phyloP scores from a whole-genome alignment of 2,329 filamentous ascomycete genomes.

The Alternaria longipes region DNA sequence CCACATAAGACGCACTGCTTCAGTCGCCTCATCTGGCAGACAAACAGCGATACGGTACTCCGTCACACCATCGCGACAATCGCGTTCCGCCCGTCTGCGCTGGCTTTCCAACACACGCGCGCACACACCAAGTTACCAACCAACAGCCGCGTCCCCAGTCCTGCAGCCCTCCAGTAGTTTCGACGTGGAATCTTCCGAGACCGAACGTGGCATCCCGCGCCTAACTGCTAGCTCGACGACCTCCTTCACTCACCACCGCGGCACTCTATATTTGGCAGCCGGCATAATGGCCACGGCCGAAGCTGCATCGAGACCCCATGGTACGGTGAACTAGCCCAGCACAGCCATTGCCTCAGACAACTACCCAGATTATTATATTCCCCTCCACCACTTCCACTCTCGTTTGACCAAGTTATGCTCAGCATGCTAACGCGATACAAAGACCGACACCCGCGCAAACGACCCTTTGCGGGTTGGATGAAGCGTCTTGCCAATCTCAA shows the following conservation, averaged over 20 bases:
- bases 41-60: neutral
- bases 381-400: conserved; percentile 8
- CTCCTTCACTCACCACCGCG: conserved; percentile 7
- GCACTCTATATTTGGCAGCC: conserved; percentile 20
- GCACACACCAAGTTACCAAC: neutral
- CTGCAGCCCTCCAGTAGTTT: neutral
- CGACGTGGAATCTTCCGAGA: conserved; percentile 23
- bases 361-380: neutral
- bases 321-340: conserved; percentile 45
- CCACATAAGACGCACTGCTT: neutral
- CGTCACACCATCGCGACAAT: neutral
- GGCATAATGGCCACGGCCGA: conserved; percentile 56
- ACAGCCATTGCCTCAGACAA: conserved; percentile 31
- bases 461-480: conserved; percentile 92
- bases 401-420: conserved; percentile 2
- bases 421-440: conserved; percentile 44
- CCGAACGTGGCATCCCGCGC: conserved; percentile 16
- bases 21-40: neutral
- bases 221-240: neutral
- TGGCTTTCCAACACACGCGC: neutral
- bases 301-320: conserved; percentile 55
- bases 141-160: conserved; percentile 1
- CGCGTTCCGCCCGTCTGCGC: neutral
- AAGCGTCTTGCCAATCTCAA: conserved; percentile 93
- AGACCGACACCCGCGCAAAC: conserved; percentile 79